phyloP scores from a whole-genome alignment of 1,284 basidiomycete genomes.

The Leccinum proliferum region DNA sequence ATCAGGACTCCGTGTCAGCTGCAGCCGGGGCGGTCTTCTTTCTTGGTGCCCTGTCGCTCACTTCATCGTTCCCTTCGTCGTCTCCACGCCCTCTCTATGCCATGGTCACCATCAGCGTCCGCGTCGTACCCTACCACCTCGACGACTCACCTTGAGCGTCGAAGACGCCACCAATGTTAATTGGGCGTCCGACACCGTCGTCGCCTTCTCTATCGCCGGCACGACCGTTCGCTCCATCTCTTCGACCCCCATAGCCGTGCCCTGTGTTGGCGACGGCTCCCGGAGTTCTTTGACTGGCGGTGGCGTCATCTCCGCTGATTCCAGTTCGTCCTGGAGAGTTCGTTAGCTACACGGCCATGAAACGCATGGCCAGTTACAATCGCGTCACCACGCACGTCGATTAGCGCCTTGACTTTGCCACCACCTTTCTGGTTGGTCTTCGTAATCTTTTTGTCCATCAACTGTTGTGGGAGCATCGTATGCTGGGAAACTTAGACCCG shows the following conservation, averaged over 20 bases:
- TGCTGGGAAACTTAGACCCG: not conserved
- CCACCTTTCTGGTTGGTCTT: not conserved
- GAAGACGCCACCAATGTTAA: not conserved
- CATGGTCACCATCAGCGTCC: not conserved
- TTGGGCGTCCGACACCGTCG: not conserved
- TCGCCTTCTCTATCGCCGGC: not conserved
- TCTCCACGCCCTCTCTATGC: not conserved
- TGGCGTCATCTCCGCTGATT: not conserved
- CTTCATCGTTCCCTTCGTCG: not conserved
- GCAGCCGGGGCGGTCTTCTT: not conserved
- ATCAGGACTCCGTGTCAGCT: not conserved
- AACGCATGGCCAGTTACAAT: not conserved
- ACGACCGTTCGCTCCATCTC: too few species aligned
- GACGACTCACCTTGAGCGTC: not conserved
- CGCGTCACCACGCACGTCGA: not conserved
- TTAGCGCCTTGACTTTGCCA: not conserved
- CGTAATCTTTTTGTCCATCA: not conserved
- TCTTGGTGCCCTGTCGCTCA: not conserved
- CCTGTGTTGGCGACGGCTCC: not conserved
- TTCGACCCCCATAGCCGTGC: not conserved
- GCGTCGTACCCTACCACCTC: not conserved
- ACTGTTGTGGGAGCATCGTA: not conserved
- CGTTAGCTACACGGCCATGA: not conserved
- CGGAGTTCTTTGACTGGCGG: too few species aligned
- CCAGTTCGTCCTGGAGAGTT: too few species aligned